Evolutionary conservation across 192 early-diverging fungal genomes (phyloP), one percentile per base, ranked within the genome.

Genomic region (Spizellomyces sp.): DNA sequence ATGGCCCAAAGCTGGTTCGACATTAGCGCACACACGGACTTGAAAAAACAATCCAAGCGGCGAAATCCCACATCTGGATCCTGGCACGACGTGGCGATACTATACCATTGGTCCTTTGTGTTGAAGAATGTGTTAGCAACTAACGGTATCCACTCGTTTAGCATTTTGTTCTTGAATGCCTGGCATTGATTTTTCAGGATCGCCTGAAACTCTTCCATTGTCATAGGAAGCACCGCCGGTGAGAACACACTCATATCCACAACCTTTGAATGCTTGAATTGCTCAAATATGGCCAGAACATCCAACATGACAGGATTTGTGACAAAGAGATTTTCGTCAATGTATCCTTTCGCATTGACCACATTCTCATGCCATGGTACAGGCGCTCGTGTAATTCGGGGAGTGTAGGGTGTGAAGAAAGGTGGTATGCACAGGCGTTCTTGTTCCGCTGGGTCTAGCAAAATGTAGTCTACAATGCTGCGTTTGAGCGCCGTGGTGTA

Each of bases 71-170:
- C 59, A 64, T 88, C 87, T 0, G 80, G 62, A 65, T 87, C 85
- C n/a, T 66, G 10, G 58, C 71, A 76, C 15, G 62, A 58, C 9
- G 84, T 80, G 6, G 80, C 83, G 62, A 87, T 87, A 19, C 67
- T 62, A 64, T 88, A 88, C 87, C 87, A 88, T 9, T 62, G 58
- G 19, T 87, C 76, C 60, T 88, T 88, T 15, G 77, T 80, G 64
- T 57, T 72, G 64, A 88, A 86, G 66, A 88, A 88, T 52, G 82
- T 76, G 69, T 74, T 84, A 4, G 87, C 82, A 22, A 88, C 83
- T 7, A 81, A 80, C 4, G 87, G 87, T 56, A 88, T 81, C 87
- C 87, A 88, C 78, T 87, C 85, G 42, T 86, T 85, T 27, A 87
- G 64, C 62, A 87, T 55, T 62, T 83, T 86, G 22, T 61, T 64